Evolutionary conservation across 1,284 basidiomycete genomes (phyloP).

Genomic region (Ceratobasidium sp.): DNA sequence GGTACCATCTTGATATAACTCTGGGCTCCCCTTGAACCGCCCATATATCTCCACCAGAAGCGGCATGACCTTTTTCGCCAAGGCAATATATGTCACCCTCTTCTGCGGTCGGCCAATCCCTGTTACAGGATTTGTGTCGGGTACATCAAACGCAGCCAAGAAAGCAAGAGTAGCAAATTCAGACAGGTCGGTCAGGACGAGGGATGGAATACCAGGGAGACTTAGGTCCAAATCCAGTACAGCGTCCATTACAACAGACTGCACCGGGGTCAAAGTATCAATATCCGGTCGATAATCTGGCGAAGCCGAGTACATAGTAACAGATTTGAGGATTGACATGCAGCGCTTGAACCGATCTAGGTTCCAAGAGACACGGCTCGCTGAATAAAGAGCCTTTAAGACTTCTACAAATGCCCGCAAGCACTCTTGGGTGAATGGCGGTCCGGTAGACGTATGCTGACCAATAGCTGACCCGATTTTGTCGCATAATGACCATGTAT

Average conservation of each 20-base stretch:
- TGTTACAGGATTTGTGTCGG: slow-evolving; percentile 43
- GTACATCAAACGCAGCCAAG: slow-evolving; percentile 72
- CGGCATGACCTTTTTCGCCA: slow-evolving; percentile 88
- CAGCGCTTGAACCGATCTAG: slow-evolving; percentile 69
- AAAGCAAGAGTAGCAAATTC: slow-evolving; percentile 88
- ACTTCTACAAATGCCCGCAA: slow-evolving; percentile 81
- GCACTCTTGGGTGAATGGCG: slow-evolving; percentile 85
- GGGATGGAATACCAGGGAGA: slow-evolving; percentile 67
- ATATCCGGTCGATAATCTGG: slow-evolving; percentile 89
- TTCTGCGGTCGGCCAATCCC: slow-evolving; percentile 56
- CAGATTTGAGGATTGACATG: slow-evolving; percentile 79
- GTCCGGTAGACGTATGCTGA: slow-evolving; percentile 42
- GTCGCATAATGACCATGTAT: slow-evolving; percentile 75
- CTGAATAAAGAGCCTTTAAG: slow-evolving; percentile 61
- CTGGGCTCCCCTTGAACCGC: slow-evolving; percentile 63
- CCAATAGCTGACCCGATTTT: slow-evolving; percentile 67
- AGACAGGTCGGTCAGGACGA: slow-evolving; percentile 82
- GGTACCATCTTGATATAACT: slow-evolving; percentile 82
- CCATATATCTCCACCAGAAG: slow-evolving; percentile 76
- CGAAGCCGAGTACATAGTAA: slow-evolving; percentile 81
- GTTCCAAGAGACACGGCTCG: slow-evolving; percentile 67
- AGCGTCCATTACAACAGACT: slow-evolving; percentile 74
- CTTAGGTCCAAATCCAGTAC: slow-evolving; percentile 72
- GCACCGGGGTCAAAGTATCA: slow-evolving; percentile 82
- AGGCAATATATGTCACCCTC: slow-evolving; percentile 84